Evolutionary conservation across 768 basidiomycete species (phyloP), one percentile per base, ranked within the genome.

Genomic region (Tulasnella sp.): DNA sequence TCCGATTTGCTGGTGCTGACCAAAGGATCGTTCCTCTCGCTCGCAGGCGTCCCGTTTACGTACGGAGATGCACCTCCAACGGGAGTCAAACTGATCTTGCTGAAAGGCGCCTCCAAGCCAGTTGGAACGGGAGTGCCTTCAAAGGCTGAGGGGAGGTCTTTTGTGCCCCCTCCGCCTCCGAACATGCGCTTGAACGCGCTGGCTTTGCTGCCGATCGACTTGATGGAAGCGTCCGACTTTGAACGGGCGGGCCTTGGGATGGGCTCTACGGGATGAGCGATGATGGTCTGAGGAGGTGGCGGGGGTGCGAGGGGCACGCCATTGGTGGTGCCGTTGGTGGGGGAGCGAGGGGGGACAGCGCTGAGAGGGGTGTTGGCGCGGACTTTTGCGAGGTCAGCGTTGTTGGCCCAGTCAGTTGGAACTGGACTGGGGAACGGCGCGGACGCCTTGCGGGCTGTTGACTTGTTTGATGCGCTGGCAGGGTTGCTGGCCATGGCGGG

Each of bases 171-270:
- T 34, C 76, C 77, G 42, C 75, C 75, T 6, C 77, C 71, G 71
- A 80, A 78, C 80, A 77, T 80, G 62, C 80, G 78, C 78, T 80
- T 80, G 78, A 78, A 52, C 12, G 71, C 80, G 62, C 62, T 68
- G 31, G 62, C 62, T 68, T 68, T 68, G 27, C 80, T 79, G 21
- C 40, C 44, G 62, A 58, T 36, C 24, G 40, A 72, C 71, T 79
- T 79, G 5, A 31, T 71, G 48, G 75, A 73, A 36, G 80, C 75
- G 34, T 80, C 80, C 38, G 80, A 80, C 62, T 73, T 80, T 34
- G 56, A 40, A 18, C 79, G 74, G 9, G 52, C 71, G 10, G 79
- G 79, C 42, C 72, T 72, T 36, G 44, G 40, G 3, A 79, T 74
- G 16, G 80, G 76, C 68, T 72, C 36, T 3, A 80, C 78, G 44